Evolutionary conservation across 495 filamentous ascomycete genomes (phyloP).

Genomic region (Penicillium chermesinum): DNA sequence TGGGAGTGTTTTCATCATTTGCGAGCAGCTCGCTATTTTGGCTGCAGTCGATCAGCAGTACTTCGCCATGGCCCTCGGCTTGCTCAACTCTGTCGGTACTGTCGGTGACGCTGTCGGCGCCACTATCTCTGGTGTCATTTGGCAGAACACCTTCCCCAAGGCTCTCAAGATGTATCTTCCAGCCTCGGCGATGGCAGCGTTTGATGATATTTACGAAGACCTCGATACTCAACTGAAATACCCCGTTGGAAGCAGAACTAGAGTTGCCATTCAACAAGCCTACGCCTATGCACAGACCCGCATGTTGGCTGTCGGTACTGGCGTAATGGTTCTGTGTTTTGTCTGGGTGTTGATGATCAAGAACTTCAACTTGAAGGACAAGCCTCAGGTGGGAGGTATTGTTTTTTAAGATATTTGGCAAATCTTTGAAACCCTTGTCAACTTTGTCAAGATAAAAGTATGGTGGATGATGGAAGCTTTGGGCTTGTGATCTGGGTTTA

Average conservation of each 20-base stretch:
- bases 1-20: conserved; percentile 53
- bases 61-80: conserved; percentile 58
- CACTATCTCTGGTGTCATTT: conserved; percentile 57
- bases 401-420: conserved; percentile 12
- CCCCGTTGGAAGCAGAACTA: conserved; percentile 36
- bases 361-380: conserved; percentile 49
- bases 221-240: conserved; percentile 46
- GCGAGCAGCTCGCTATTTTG: conserved; percentile 61
- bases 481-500: too few relatives aligned
- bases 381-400: conserved; percentile 31
- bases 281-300: conserved; percentile 50
- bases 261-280: conserved; percentile 47
- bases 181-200: conserved; percentile 24
- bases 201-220: conserved; percentile 45
- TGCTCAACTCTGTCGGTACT: conserved; percentile 54
- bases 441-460: too few relatives aligned
- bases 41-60: conserved; percentile 58
- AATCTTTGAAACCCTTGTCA: too few relatives aligned
- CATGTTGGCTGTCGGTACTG: conserved; percentile 46
- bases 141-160: conserved; percentile 53
- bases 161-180: conserved; percentile 53
- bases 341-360: conserved; percentile 41
- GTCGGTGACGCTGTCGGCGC: conserved; percentile 62
- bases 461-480: too few relatives aligned
- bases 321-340: conserved; percentile 41